Base-by-base conservation (phyloP, 192 early-diverging fungal genomes). In the Allomyces macrogynus region DNA sequence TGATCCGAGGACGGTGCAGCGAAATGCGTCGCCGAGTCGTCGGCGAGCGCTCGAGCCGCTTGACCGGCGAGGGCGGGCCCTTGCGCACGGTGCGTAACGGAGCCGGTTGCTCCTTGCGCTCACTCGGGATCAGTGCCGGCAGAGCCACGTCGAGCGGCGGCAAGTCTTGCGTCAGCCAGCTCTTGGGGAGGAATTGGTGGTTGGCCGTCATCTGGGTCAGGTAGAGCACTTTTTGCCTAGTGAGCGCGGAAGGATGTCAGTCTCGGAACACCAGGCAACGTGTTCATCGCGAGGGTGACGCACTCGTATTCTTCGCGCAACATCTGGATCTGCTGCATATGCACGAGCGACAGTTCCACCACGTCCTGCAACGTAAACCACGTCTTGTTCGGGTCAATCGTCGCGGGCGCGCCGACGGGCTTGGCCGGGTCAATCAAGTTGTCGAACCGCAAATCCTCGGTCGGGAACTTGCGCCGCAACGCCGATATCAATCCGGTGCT, bases 321-420 rank as follows among this genome's bases (percentile, higher is more conserved):
- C 23, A 76, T 62, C 60, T 83, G 79, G 70, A 83, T 71, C 63
- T 83, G 81, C 57, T 83, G 81, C 5, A 76, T 79, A 65, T 83
- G 81, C 22, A 83, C 65, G 8, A 83, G 71, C 20, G 81, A 81
- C 0, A 83, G 73, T 67, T 83, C 81, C 74, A 83, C 79, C 1
- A 83, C 77, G 27, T 83, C 81, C 65, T 83, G 72, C 11, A 83
- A 63, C 23, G 76, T 68, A 68, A 81, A 83, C 60, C 64, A 65
- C n/a, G 66, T 64, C 26, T 62, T 65, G 42, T 64, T 65, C 7
- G 62, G 62, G 40, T 67, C 49, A n/a, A 57, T 57, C 16, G 49
- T 3, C 2, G 49, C 12, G 49, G 49, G 16, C 49, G 20, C 9
- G 16, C 49, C 16, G 20, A 20, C 20, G 16, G 16, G 49, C 49